Evolutionary conservation across 164 flowering plant genomes (phyloP).

Genomic region (Nymphaea colorata): DNA sequence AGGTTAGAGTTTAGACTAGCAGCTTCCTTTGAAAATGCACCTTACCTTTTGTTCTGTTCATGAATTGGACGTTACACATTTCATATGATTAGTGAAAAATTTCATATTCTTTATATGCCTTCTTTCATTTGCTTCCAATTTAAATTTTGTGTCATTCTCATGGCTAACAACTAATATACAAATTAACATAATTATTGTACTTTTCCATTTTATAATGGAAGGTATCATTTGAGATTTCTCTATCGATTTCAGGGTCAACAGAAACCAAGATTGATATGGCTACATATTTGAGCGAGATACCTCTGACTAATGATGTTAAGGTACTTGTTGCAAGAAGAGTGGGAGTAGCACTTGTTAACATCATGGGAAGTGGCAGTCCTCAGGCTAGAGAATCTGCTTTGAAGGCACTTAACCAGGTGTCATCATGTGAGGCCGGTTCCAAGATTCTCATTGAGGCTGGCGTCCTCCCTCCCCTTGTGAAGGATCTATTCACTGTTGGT

Average conservation of each 20-base stretch:
- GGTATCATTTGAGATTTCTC: background rate
- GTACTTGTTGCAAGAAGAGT: slow-evolving; percentile 64
- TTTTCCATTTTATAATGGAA: background rate
- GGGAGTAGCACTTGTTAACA: slow-evolving; percentile 56
- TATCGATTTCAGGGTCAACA: slow-evolving; percentile 45
- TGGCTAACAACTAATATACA: background rate
- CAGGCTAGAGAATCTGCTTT: slow-evolving; percentile 80
- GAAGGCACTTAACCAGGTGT: slow-evolving; percentile 79
- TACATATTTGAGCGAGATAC: slow-evolving; percentile 69
- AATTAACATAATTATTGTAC: background rate
- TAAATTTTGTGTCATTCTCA: too few species aligned
- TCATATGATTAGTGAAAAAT: too few species aligned
- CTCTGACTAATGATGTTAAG: slow-evolving; percentile 68
- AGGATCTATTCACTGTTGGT: slow-evolving; percentile 78
- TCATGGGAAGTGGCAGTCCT: slow-evolving; percentile 55
- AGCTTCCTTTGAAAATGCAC: too few species aligned
- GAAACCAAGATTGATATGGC: slow-evolving; percentile 88
- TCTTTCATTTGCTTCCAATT: too few species aligned
- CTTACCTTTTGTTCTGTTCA: too few species aligned
- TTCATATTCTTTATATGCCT: too few species aligned
- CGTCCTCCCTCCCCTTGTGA: slow-evolving; percentile 80
- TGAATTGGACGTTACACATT: too few species aligned
- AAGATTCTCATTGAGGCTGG: slow-evolving; percentile 69
- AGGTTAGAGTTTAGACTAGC: too few species aligned
- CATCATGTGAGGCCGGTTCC: slow-evolving; percentile 72